Evolutionary conservation across 305 asterid species (phyloP), one percentile per base, ranked within the genome.

Genomic region (Withania somnifera): DNA sequence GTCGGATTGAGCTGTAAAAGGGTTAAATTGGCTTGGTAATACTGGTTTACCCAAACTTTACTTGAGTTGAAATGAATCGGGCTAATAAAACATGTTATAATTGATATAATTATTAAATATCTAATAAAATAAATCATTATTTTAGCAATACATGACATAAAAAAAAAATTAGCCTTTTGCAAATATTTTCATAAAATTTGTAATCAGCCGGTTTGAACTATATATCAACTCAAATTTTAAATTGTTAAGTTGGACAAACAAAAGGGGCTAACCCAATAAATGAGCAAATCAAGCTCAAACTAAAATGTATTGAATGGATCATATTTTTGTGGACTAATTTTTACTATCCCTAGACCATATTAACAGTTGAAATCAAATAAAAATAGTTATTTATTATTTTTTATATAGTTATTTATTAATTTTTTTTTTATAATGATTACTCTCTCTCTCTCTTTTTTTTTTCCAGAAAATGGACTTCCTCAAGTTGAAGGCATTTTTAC

Each of bases 221-320:
- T 0, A 28, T 28, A 61, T 13, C 20, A 61, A 6, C 11, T 0
- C 5, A 6, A 0, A 6, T 32, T 64, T 15, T 17, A 17, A 22
- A 64, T 15, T 7, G 0, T 1, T 14, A 28, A 28, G 6, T 61
- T 61, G 3, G 14, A 1, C 3, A 6, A 0, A 30, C 30, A 11
- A 28, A 61, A 14, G 11, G 0, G n/a, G 4, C 5, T 58, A 7
- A 58, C 11, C 0, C 1, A 57, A 24, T 58, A 4, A 22, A 28
- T 63, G 54, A 2, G 5, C n/a, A 3, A 19, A 14, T 14, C 54
- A 63, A 0, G n/a, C 3, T 5, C 10, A 30, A 30, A 3, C 0
- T 24, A 4, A 10, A 57, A 22, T 0, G 4, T 0, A 11, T 57
- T 26, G 0, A 22, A 4, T 0, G 0, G 0, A 3, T 57, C 4